Percentiles rank a stretch among this genome's conserved stretches.
Evolutionary conservation across 345 rosid species (phyloP).

Genomic region (Abelmoschus esculentus): DNA sequence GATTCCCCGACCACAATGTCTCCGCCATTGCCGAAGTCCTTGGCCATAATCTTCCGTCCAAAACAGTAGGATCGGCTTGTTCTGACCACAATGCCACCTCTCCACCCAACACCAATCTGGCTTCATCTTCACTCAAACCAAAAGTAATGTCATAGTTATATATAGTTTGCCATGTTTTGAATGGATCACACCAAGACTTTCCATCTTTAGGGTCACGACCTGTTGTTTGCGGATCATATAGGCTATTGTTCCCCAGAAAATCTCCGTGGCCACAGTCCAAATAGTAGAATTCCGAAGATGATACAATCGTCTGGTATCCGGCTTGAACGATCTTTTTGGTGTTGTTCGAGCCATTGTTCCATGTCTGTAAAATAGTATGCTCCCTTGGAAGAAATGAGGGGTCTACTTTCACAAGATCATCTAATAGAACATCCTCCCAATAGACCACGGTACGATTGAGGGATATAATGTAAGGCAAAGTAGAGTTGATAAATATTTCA

Average conservation of each 20-base stretch:
- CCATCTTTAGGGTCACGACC: conserved; percentile 20
- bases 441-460: conserved; percentile 67
- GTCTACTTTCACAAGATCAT: conserved; percentile 39
- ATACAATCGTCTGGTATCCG: conserved; percentile 71
- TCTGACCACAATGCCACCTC: conserved; percentile 97
- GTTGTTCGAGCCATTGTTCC: conserved; percentile 68
- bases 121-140: conserved; percentile 59
- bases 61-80: conserved; percentile 61
- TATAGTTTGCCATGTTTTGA: conserved; percentile 84
- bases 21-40: conserved; percentile 79
- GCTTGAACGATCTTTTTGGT: conserved; percentile 56
- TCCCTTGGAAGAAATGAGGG: conserved; percentile 45
- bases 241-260: conserved; percentile 68
- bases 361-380: conserved; percentile 67
- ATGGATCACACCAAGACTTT: conserved; percentile 83
- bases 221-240: conserved; percentile 35
- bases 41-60: conserved; percentile 76
- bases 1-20: conserved; percentile 77
- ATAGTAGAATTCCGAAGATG: conserved; percentile 78
- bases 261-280: conserved; percentile 79
- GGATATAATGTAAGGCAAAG: conserved; percentile 58
- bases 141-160: conserved; percentile 71
- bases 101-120: conserved; percentile 69
- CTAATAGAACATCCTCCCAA: conserved; percentile 79
- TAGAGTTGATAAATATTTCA: conserved; percentile 47